A percentile compares a stretch with the other conserved stretches of the same genome.
These are phyloP conservation scores for Blepharisma undulans DNA, from an alignment of 169 alveolate species.

Conservation along the genomic window DNA sequence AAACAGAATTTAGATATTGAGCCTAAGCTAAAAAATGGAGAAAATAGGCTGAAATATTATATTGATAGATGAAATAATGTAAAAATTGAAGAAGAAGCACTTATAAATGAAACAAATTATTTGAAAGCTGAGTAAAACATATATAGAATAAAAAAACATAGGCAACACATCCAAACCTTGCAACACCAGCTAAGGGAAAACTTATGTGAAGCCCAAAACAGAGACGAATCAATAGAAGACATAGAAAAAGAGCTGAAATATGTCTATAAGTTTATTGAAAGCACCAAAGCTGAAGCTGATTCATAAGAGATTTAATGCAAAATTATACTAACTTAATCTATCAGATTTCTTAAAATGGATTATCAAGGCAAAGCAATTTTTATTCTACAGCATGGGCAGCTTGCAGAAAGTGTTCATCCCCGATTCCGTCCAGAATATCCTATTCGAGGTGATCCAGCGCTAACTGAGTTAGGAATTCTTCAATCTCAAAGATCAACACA, in stretches of 20 bases:
- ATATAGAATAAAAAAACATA: not conserved
- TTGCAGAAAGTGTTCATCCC: not conserved
- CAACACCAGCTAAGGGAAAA: not conserved
- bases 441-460: not conserved
- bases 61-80: not conserved
- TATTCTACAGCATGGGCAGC: conserved; percentile 17
- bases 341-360: conserved; percentile 1
- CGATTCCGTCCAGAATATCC: not conserved
- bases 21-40: not conserved
- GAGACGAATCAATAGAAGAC: not conserved
- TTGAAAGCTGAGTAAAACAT: not conserved
- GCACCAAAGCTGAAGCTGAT: not conserved
- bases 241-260: not conserved
- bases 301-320: not conserved
- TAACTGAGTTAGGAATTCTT: conserved; percentile 18
- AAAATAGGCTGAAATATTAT: not conserved
- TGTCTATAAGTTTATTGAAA: not conserved
- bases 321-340: not conserved
- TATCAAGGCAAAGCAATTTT: not conserved
- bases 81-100: not conserved
- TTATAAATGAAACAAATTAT: not conserved
- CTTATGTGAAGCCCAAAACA: not conserved
- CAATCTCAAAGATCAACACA: not conserved
- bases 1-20: not conserved
- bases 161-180: not conserved